Base-by-base conservation (phyloP, 345 rosid genomes). In the Raphanus sativus region DNA sequence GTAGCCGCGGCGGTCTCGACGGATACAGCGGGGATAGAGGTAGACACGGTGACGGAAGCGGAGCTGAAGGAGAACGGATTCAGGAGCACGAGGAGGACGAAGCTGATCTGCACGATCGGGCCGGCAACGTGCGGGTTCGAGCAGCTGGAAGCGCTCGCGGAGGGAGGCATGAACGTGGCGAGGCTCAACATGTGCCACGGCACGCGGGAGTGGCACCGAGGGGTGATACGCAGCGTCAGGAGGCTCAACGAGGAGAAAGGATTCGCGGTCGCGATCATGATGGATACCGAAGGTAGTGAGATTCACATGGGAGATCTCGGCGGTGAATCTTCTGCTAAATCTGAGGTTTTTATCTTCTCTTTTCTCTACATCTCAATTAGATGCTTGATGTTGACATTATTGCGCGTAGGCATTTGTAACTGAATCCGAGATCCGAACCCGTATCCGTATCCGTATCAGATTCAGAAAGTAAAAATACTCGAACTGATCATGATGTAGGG, bases 211-310 rank as follows among this genome's bases (percentile, higher is more conserved):
- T 96, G 99, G 99, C 99, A 96, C 69, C 85, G 91, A 2, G 50
- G 40, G 7, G 97, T 96, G 48, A 91, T 96, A 30, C 89, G 90
- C 21, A 86, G 96, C 6, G 97, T 96, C 2, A 75, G 98, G 75
- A 86, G 81, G 75, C 85, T 96, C 77, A 96, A 96, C 67, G 97
- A 91, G 69, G 98, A 96, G 85, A 96, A 93, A 82, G 99, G 99
- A 0, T 93, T 79, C 63, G 98, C 99, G 0, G 99, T 96, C 34
- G 99, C 99, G 1, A 87, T 93, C 63, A 91, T 96, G 99, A 96
- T 96, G 99, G 99, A 96, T 60, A 96, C 99, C 32, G 98, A 96
- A 86, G 99, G 99, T n/a, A 96, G 99, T 69, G 99, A 96, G 88
- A 96, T 96, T 83, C 99, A 91, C 76, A 96, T 96, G 99, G 97